These are phyloP conservation scores for Grosmannia penicillata DNA, from an alignment of 2,329 filamentous ascomycete species.

Conservation along the genomic window DNA sequence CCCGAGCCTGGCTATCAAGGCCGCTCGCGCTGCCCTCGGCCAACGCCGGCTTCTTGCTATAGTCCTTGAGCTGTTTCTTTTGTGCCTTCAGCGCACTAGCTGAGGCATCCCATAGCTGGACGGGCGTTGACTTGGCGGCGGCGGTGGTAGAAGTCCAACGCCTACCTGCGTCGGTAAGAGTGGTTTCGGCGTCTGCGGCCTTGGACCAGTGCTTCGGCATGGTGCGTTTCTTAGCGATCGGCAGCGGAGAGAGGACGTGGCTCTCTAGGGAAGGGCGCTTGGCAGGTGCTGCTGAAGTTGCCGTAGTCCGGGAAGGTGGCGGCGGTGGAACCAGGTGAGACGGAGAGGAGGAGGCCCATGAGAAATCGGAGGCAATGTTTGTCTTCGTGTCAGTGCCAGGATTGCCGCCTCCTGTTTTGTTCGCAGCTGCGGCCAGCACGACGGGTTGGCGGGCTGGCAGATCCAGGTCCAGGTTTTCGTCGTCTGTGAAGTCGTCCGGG, in stretches of 20 bases:
- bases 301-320: conserved; percentile 14
- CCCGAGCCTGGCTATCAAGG: neutral
- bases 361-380: conserved; percentile 22
- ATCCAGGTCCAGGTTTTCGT: conserved; percentile 58
- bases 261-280: conserved; percentile 28
- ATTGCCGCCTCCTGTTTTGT: neutral
- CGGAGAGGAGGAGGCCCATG: conserved; percentile 58
- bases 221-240: conserved; percentile 43
- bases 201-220: conserved; percentile 38
- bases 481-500: conserved; percentile 78
- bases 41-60: conserved; percentile 30
- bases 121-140: conserved; percentile 18
- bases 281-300: conserved; percentile 11
- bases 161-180: conserved; percentile 4
- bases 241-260: conserved; percentile 16
- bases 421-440: conserved; percentile 19
- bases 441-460: conserved; percentile 43
- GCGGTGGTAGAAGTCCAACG: conserved; percentile 17
- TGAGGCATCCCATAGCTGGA: conserved; percentile 54
- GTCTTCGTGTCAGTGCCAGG: too few species aligned
- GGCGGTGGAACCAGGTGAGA: conserved; percentile 25
- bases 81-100: conserved; percentile 63
- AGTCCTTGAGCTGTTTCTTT: conserved; percentile 58
- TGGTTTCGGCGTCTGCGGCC: conserved; percentile 20
- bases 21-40: conserved; percentile 23